Evolutionary conservation across 176 grass and related monocot genomes (phyloP).

Genomic region (Lolium multiflorum): DNA sequence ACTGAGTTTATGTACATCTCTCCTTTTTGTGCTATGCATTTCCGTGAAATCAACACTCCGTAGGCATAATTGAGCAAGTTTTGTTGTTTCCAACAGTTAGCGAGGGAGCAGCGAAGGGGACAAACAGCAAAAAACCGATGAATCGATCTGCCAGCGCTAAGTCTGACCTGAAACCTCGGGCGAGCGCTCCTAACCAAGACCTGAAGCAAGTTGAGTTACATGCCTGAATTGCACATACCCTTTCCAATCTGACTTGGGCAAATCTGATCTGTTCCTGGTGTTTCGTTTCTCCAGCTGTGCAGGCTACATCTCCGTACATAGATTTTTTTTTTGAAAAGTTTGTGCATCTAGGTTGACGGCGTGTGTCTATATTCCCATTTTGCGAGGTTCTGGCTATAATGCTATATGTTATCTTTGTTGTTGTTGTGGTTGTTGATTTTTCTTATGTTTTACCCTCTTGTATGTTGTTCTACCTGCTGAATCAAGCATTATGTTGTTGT

Average conservation of each 20-base stretch:
- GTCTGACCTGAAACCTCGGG: constrained; percentile 35
- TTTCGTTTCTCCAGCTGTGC: constrained; percentile 35
- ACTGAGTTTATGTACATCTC: not conserved
- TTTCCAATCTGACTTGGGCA: not conserved
- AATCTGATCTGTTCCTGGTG: constrained; percentile 10
- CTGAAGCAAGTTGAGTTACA: constrained; percentile 37
- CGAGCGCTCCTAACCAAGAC: constrained; percentile 33
- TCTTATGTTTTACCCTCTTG: not conserved
- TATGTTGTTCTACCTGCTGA: constrained; percentile 28
- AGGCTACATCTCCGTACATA: constrained; percentile 44
- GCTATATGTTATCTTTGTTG: not conserved
- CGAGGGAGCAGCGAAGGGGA: constrained; percentile 31
- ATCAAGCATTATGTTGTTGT: not conserved
- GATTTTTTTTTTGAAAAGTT: constrained; percentile 1
- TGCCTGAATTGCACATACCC: constrained; percentile 38
- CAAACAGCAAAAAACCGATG: constrained; percentile 30
- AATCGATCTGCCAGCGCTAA: constrained; percentile 7
- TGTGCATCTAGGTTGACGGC: constrained; percentile 29
- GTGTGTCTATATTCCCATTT: constrained; percentile 12
- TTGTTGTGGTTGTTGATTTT: not conserved
- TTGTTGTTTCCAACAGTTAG: constrained; percentile 37
- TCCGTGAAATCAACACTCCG: not conserved
- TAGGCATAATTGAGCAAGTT: not conserved
- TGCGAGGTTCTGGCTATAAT: constrained; percentile 5
- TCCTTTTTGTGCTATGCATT: constrained; percentile 38